Percentiles rank a stretch among this genome's conserved stretches.
These are phyloP conservation scores for Paramecium primaurelia DNA, from an alignment of 73 alveolate genomes.

Conservation along the genomic window DNA sequence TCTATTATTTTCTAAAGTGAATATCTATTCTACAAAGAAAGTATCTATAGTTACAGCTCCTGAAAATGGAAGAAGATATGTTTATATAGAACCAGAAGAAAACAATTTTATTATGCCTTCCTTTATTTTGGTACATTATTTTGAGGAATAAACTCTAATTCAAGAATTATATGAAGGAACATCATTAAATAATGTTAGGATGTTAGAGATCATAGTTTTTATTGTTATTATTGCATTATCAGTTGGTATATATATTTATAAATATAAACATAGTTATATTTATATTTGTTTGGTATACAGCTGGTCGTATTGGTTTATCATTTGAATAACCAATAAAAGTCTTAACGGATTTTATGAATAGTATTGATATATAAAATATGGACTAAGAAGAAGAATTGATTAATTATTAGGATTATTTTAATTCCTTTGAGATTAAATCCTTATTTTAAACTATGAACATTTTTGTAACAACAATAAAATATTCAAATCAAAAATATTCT, in stretches of 20 bases:
- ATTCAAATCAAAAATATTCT: slow-evolving; percentile 32
- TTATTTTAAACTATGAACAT: slow-evolving; percentile 33
- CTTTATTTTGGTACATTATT: slow-evolving; percentile 2
- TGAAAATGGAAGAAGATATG: slow-evolving; percentile 27
- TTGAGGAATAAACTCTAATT: neutral
- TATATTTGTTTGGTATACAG: slow-evolving; percentile 43
- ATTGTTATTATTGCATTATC: slow-evolving; percentile 22
- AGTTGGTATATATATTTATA: neutral
- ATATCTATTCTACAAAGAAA: neutral
- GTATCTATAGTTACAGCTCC: neutral
- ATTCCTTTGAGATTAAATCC: slow-evolving; percentile 25
- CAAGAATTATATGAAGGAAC: neutral
- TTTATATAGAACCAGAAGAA: neutral
- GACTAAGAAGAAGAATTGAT: slow-evolving; percentile 22
- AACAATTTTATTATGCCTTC: neutral
- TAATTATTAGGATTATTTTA: slow-evolving; percentile 26
- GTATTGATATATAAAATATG: slow-evolving; percentile 23
- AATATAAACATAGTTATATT: neutral
- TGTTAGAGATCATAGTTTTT: neutral
- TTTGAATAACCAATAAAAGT: slow-evolving; percentile 34
- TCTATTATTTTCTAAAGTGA: neutral
- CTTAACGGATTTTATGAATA: slow-evolving; percentile 22
- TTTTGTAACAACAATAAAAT: slow-evolving; percentile 20
- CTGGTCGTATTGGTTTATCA: slow-evolving; percentile 16
- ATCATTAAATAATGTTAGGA: neutral